phyloP scores from a whole-genome alignment of 371 early-diverging fungal genomes.

The Choanephora cucurbitarum region DNA sequence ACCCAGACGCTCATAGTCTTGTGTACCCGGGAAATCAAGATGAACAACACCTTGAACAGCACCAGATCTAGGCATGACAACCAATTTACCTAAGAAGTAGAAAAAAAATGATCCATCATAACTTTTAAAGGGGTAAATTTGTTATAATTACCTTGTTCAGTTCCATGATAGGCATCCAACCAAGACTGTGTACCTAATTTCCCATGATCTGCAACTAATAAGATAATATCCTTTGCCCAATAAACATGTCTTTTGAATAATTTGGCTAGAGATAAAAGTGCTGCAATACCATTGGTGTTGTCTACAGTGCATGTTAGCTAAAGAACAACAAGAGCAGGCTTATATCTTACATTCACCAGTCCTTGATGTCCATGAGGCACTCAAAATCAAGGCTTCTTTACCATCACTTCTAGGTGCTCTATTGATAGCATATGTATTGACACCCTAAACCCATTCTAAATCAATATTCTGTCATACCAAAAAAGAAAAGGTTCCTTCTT shows the following conservation, averaged over 20 bases:
- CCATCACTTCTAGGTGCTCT: conserved; percentile 88
- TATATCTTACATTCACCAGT: conserved; percentile 43
- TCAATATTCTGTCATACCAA: too few relatives aligned
- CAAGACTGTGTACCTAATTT: conserved; percentile 81
- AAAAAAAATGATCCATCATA: not conserved
- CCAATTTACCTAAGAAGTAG: conserved; percentile 10
- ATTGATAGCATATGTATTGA: conserved; percentile 85
- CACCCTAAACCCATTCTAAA: conserved; percentile 50
- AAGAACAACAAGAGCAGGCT: not conserved
- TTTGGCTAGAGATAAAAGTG: conserved; percentile 74
- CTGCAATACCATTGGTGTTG: conserved; percentile 78
- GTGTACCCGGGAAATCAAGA: conserved; percentile 79
- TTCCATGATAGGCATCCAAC: conserved; percentile 91
- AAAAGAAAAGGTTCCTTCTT: too few relatives aligned
- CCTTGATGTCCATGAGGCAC: conserved; percentile 76
- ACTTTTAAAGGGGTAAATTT: too few relatives aligned
- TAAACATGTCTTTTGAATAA: conserved; percentile 75
- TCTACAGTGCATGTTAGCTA: conserved; percentile 26
- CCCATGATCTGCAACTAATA: conserved; percentile 81
- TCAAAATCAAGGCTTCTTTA: conserved; percentile 85
- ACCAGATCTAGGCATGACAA: conserved; percentile 71
- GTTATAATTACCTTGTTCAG: conserved; percentile 34
- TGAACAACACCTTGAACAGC: conserved; percentile 87
- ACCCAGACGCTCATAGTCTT: conserved; percentile 73
- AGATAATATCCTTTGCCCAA: conserved; percentile 93